Evolutionary conservation across 2,329 filamentous ascomycete species (phyloP), one percentile per base, ranked within the genome.

Genomic region (Zymoseptoria brevis): DNA sequence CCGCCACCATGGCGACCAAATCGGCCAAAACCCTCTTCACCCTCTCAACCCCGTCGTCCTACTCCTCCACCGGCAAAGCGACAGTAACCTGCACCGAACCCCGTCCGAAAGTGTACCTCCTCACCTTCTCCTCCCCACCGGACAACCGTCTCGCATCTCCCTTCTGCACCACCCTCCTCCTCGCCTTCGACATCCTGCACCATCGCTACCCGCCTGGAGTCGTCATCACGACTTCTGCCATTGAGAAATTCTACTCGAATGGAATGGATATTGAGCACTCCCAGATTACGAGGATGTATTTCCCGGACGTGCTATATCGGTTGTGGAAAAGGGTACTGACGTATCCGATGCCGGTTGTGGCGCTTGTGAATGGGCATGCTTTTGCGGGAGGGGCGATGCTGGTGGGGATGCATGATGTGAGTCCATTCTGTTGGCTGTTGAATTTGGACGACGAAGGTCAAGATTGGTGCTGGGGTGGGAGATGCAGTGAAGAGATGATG

Each of bases 381-480:
- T 94, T 91, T 72, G 90, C 89, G 5, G 89, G 84, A 52, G 89
- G 88, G n/a, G 78, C 92, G 61, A 92, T 94, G 86, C 77, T 88
- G 8, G 83, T 88, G 60, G 89, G 90, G 82, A 84, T 88, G 75
- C 88, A 92, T 74, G 89, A 93, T 56, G 66, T 60, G 21, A 55
- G 58, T 54, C 19, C 3, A 7, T 48, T 16, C 22, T 7, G 9
- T 53, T 22, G 11, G 3, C 3, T 24, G 22, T 3, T 24, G 22
- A 24, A 3, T 24, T 4, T n/a, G 2, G 30, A 41, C 11, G 1
- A 16, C 4, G 9, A 13, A 41, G 35, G 16, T 8, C 1, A 29
- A 2, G 26, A 29, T 3, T 24, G 22, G 22, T 8, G 26, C 26
- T 2, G 26, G 2, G 26, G 1, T 8, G 26, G 26, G 26, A 8